Base-by-base conservation (phyloP, 305 asterid species). In the Fraxinus greggii region DNA sequence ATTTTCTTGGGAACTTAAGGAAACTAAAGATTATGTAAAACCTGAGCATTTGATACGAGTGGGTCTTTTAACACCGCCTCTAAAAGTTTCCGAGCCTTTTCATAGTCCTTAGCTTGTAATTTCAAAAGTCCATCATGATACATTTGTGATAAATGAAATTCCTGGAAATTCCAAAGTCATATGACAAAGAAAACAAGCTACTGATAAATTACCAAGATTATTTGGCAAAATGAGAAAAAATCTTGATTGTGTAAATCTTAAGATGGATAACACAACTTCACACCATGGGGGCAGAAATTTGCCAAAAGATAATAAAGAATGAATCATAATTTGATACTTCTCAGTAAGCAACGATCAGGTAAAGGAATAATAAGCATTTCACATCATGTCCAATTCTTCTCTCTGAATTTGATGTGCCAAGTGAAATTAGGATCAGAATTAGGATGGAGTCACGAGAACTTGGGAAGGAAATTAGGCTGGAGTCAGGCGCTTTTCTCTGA, bases 31-130 rank as follows among this genome's bases (percentile, higher is more conserved):
- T 75, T 51, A 84, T 42, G 83, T 65, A 77, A 61, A 83, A 97
- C 99, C 98, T 91, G 93, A 80, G 93, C 91, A 89, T 85, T 91
- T 78, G 94, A 85, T 75, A 94, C 86, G 83, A 94, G 73, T 78
- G 99, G 98, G 91, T 97, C 99, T 89, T 90, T 92, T 82, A 97
- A 85, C 81, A 95, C 98, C 7, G 87, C 84, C 87, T 97, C 98
- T 63, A 97, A 86, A 69, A 92, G 92, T 78, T 94, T 94, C 77
- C 89, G 97, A 79, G 99, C 98, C 88, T 90, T 93, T 80, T 80
- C 92, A 83, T 91, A 94, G 79, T 97, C 98, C 88, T 91, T 93
- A 76, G 97, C 91, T 87, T 93, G 98, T 85, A 97, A 86, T 76
- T 89, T 91, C 89, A 88, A 67, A 72, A 97, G 98, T 28, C 99